A percentile compares a stretch with the other conserved stretches of the same genome.
phyloP scores from a whole-genome alignment of 2,329 filamentous ascomycete genomes.

The Shiraia bambusicola region DNA sequence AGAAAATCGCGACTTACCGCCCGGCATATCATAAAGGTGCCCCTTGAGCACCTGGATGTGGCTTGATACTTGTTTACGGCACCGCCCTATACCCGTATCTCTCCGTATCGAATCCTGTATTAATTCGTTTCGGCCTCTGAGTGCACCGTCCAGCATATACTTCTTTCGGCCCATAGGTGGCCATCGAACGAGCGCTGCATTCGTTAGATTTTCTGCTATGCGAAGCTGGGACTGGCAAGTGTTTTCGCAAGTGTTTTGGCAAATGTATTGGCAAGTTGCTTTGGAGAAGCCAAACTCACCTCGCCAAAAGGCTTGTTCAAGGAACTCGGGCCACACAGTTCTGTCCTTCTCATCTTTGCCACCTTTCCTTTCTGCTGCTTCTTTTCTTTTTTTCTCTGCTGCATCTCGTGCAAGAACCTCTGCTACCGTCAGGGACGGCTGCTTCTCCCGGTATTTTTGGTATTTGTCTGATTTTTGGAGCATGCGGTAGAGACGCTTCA shows the following conservation, averaged over 20 bases:
- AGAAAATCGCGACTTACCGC: conserved; percentile 47
- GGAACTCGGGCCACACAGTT: conserved; percentile 48
- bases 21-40: conserved; percentile 54
- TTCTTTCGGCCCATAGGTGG: conserved; percentile 62
- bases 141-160: conserved; percentile 51
- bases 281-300: conserved; percentile 34
- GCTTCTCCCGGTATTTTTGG: conserved; percentile 49
- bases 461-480: conserved; percentile 45
- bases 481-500: conserved; percentile 30
- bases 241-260: neutral
- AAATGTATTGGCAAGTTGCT: neutral
- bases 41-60: conserved; percentile 64
- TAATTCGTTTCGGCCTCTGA: conserved; percentile 62
- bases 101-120: conserved; percentile 60
- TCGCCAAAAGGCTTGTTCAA: conserved; percentile 52
- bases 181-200: conserved; percentile 48
- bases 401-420: conserved; percentile 25
- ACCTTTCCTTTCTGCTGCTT: conserved; percentile 17
- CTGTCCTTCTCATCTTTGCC: conserved; percentile 40
- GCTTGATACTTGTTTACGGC: conserved; percentile 64
- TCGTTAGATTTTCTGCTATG: conserved; percentile 1
- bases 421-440: conserved; percentile 28
- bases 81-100: conserved; percentile 55
- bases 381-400: conserved; percentile 15
- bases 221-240: neutral